These are phyloP conservation scores for Tylopilus subfusipes DNA, from an alignment of 768 basidiomycete species.

Conservation along the genomic window DNA sequence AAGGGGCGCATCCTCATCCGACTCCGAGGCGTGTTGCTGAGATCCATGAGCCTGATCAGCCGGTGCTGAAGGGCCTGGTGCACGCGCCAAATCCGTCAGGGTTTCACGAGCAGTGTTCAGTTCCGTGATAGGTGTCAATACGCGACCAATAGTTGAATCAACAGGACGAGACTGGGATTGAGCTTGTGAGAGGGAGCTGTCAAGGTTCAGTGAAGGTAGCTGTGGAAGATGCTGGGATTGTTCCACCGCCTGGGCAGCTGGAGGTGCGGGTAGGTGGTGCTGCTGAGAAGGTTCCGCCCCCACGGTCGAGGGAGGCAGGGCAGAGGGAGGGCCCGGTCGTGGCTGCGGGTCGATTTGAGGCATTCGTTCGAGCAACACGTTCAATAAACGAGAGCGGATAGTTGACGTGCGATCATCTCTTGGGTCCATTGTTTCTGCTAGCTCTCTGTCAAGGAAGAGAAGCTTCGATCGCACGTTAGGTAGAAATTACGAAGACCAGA, in stretches of 20 bases:
- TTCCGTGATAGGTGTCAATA: conserved; percentile 70
- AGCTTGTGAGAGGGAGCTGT: conserved; percentile 17
- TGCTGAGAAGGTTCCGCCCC: conserved; percentile 21
- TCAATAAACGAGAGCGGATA: conserved; percentile 59
- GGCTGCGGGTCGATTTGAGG: conserved; percentile 33
- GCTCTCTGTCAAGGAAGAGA: conserved; percentile 84
- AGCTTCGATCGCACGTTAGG: conserved; percentile 43
- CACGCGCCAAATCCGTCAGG: conserved; percentile 13
- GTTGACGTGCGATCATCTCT: conserved; percentile 73
- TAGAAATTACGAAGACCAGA: neutral
- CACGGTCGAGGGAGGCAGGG: conserved; percentile 18
- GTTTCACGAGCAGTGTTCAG: conserved; percentile 33
- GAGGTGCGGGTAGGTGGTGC: conserved; percentile 26
- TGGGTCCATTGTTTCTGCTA: conserved; percentile 73
- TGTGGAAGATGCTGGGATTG: conserved; percentile 36
- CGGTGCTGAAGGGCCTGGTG: conserved; percentile 15
- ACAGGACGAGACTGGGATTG: conserved; percentile 12
- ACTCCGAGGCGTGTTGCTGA: conserved; percentile 17
- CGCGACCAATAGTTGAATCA: conserved; percentile 27
- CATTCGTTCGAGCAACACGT: conserved; percentile 65
- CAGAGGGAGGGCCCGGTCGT: conserved; percentile 8
- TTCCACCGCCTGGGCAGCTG: conserved; percentile 7
- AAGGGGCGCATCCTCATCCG: conserved; percentile 28
- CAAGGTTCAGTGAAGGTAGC: conserved; percentile 60
- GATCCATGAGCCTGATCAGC: conserved; percentile 15